Evolutionary conservation across 345 rosid species (phyloP).

Genomic region (Bruguiera gymnorhiza): DNA sequence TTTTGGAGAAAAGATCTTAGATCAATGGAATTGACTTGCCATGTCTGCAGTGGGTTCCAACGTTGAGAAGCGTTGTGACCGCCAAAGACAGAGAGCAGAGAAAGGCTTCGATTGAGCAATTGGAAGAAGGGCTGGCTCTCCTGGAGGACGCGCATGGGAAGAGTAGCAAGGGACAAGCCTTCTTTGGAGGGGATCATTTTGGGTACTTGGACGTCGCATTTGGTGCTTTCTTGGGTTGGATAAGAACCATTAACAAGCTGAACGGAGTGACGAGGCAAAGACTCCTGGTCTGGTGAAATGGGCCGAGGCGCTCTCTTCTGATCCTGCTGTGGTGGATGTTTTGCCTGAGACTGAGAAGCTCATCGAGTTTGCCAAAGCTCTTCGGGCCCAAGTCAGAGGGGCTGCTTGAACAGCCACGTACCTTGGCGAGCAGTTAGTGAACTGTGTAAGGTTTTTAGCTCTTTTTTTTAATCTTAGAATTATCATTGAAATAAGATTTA

Average conservation of each 20-base stretch:
- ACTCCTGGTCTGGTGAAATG: slow-evolving; percentile 50
- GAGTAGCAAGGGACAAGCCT: slow-evolving; percentile 54
- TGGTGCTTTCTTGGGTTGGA: slow-evolving; percentile 51
- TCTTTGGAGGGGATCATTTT: slow-evolving; percentile 60
- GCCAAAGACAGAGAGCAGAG: slow-evolving; percentile 36
- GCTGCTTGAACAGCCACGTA: background rate
- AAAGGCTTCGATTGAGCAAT: slow-evolving; percentile 28
- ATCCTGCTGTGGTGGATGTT: slow-evolving; percentile 52
- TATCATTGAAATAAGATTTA: too few relatives aligned
- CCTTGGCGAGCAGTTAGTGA: too few relatives aligned
- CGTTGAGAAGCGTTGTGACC: slow-evolving; percentile 17
- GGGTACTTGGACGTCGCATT: slow-evolving; percentile 67
- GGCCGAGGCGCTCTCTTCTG: slow-evolving; percentile 48
- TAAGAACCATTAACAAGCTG: slow-evolving; percentile 42
- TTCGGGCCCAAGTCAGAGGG: slow-evolving; percentile 17
- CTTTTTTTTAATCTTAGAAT: too few relatives aligned
- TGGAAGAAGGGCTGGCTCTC: slow-evolving; percentile 36
- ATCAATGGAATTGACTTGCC: background rate
- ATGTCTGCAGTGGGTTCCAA: slow-evolving; percentile 49
- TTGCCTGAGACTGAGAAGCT: slow-evolving; percentile 65
- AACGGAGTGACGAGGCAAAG: slow-evolving; percentile 30
- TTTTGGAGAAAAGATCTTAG: too few relatives aligned
- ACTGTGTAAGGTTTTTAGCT: too few relatives aligned
- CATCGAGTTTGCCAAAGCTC: slow-evolving; percentile 41
- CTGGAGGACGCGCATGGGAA: slow-evolving; percentile 49